A percentile compares a stretch with the other conserved stretches of the same genome.
Evolutionary conservation across 2,329 filamentous ascomycete species (phyloP).

Genomic region (Hyphodiscus sp.): DNA sequence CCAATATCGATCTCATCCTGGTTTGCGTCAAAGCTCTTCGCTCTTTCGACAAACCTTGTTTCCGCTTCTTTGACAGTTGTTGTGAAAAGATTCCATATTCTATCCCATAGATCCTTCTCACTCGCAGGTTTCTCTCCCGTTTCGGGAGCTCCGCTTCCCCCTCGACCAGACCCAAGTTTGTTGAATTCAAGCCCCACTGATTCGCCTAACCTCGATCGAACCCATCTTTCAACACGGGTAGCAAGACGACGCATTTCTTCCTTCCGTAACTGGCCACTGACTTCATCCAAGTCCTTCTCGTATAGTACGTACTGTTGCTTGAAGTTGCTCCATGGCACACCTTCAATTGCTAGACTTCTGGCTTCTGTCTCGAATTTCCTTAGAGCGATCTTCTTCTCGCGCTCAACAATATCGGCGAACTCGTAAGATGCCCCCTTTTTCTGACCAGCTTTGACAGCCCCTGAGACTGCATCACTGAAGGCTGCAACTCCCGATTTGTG

Average conservation of each 20-base stretch:
- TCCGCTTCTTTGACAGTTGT: constrained; percentile 81
- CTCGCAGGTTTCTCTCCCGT: constrained; percentile 62
- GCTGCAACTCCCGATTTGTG: constrained; percentile 81
- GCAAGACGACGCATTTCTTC: constrained; percentile 95
- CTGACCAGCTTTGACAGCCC: constrained; percentile 83
- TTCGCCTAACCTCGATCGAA: constrained; percentile 79
- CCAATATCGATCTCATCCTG: constrained; percentile 87
- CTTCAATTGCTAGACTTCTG: constrained; percentile 66
- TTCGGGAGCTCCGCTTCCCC: constrained; percentile 74
- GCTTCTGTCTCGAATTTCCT: constrained; percentile 72
- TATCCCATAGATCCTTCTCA: constrained; percentile 91
- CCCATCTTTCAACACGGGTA: constrained; percentile 88
- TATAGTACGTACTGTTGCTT: constrained; percentile 73
- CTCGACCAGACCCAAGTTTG: constrained; percentile 83
- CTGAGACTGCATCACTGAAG: constrained; percentile 83
- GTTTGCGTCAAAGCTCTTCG: constrained; percentile 89
- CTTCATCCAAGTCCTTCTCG: constrained; percentile 85
- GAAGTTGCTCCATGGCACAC: constrained; percentile 83
- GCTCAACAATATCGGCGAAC: constrained; percentile 86
- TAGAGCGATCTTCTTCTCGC: constrained; percentile 72
- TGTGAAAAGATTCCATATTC: constrained; percentile 83
- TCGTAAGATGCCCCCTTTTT: constrained; percentile 89
- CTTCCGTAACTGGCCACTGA: constrained; percentile 76
- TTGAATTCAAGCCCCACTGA: constrained; percentile 92
- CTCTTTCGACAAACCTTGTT: constrained; percentile 75